Percentiles rank a stretch among this genome's conserved stretches.
Evolutionary conservation across 1,284 basidiomycete species (phyloP).

Genomic region (Cerrena zonata): DNA sequence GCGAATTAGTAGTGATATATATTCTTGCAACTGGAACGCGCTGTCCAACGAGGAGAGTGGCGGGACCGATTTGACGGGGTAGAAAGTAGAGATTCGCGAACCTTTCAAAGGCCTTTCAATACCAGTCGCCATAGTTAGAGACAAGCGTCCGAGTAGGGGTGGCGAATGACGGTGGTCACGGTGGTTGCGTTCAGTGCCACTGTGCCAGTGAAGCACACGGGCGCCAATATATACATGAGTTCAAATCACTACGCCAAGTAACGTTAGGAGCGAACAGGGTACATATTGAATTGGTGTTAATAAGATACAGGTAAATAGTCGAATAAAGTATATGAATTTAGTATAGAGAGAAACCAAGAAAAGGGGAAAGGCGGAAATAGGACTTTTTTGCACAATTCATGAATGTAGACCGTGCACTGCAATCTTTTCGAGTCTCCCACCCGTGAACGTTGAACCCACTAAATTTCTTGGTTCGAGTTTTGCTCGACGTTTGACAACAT

Average conservation of each 20-base stretch:
- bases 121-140: slow-evolving; percentile 25
- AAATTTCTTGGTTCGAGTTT: slow-evolving; percentile 36
- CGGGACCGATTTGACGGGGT: slow-evolving; percentile 63
- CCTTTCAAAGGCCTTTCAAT: slow-evolving; percentile 66
- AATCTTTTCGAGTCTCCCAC: neutral
- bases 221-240: too few relatives aligned
- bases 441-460: neutral
- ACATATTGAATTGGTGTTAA: too few relatives aligned
- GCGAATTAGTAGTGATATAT: slow-evolving; percentile 82
- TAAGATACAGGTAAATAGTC: neutral
- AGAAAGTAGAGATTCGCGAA: slow-evolving; percentile 71
- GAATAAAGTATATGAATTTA: neutral
- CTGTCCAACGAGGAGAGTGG: slow-evolving; percentile 73
- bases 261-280: too few relatives aligned
- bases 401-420: too few relatives aligned
- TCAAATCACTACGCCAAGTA: too few relatives aligned
- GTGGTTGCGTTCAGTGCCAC: too few relatives aligned
- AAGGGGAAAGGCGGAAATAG: neutral
- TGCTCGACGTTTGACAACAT: slow-evolving; percentile 37
- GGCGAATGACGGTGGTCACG: too few relatives aligned
- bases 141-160: neutral
- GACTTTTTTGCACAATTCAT: too few relatives aligned
- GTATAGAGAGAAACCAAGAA: neutral
- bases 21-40: slow-evolving; percentile 92
- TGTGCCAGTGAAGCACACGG: too few relatives aligned